phyloP scores from a whole-genome alignment of 495 filamentous ascomycete genomes.

The Daldinia vernicosa region DNA sequence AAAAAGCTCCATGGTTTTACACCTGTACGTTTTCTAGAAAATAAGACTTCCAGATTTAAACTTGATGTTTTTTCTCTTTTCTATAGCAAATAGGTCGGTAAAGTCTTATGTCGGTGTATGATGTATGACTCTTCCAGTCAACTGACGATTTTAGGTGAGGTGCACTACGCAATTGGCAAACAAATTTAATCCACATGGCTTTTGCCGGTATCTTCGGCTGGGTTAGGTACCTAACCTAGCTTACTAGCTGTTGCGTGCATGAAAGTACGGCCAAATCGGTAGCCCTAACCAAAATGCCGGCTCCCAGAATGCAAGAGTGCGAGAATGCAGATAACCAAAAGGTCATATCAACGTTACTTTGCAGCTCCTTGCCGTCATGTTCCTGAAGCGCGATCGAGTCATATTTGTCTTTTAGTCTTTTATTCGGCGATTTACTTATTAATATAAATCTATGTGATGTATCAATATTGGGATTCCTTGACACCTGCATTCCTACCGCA shows the following conservation, averaged over 20 bases:
- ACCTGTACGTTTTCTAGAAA: background rate
- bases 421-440: background rate
- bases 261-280: constrained; percentile 31
- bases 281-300: constrained; percentile 38
- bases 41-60: constrained; percentile 1
- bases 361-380: constrained; percentile 21
- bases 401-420: background rate
- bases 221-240: constrained; percentile 39
- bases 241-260: constrained; percentile 42
- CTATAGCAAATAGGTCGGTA: background rate
- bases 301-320: constrained; percentile 20
- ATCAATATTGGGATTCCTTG: background rate
- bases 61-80: background rate
- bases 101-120: constrained; percentile 13
- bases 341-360: constrained; percentile 39
- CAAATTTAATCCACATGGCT: constrained; percentile 37
- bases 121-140: constrained; percentile 17
- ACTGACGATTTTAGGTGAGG: constrained; percentile 5
- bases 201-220: constrained; percentile 36
- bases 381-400: background rate
- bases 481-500: background rate
- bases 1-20: background rate
- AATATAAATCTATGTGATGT: constrained; percentile 2
- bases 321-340: constrained; percentile 24
- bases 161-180: constrained; percentile 13